phyloP scores from a whole-genome alignment of 2,329 filamentous ascomycete species.

The Cladorrhinum sp. region DNA sequence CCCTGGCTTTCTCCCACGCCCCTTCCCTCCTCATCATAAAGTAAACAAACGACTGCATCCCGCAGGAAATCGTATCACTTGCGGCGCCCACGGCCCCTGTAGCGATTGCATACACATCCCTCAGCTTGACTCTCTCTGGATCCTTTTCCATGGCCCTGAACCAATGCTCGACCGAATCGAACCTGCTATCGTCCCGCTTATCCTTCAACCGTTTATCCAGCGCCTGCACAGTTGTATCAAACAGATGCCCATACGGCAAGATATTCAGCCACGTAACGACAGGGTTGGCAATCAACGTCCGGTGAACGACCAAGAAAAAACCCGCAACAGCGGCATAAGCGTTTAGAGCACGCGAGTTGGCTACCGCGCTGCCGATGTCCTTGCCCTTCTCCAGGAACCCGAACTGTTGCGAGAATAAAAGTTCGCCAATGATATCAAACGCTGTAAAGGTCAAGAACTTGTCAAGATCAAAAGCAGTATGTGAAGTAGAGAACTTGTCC shows the following conservation, averaged over 20 bases:
- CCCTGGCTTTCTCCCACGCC: slow-evolving; percentile 15
- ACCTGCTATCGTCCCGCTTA: not conserved
- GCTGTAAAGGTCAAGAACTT: slow-evolving; percentile 30
- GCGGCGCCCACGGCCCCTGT: slow-evolving; percentile 19
- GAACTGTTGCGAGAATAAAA: slow-evolving; percentile 32
- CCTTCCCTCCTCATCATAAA: slow-evolving; percentile 20
- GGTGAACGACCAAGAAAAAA: slow-evolving; percentile 24
- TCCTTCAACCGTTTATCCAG: slow-evolving; percentile 19
- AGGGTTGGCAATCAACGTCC: slow-evolving; percentile 28
- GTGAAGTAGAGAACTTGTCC: slow-evolving; percentile 18
- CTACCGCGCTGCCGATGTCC: slow-evolving; percentile 33
- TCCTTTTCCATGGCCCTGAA: not conserved
- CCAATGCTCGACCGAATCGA: slow-evolving; percentile 7
- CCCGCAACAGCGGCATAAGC: slow-evolving; percentile 21
- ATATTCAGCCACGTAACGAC: slow-evolving; percentile 26
- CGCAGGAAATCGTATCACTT: slow-evolving; percentile 20
- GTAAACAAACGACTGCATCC: slow-evolving; percentile 26
- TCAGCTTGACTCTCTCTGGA: not conserved
- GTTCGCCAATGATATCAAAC: slow-evolving; percentile 34
- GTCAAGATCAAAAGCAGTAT: slow-evolving; percentile 21
- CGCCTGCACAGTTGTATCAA: slow-evolving; percentile 22
- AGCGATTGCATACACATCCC: slow-evolving; percentile 7
- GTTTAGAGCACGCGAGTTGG: slow-evolving; percentile 15
- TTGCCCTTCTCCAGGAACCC: slow-evolving; percentile 30
- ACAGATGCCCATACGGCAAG: slow-evolving; percentile 27